Conservation (phyloP, 2,329 filamentous ascomycete genomes). For the Fusarium nygamai region DNA sequence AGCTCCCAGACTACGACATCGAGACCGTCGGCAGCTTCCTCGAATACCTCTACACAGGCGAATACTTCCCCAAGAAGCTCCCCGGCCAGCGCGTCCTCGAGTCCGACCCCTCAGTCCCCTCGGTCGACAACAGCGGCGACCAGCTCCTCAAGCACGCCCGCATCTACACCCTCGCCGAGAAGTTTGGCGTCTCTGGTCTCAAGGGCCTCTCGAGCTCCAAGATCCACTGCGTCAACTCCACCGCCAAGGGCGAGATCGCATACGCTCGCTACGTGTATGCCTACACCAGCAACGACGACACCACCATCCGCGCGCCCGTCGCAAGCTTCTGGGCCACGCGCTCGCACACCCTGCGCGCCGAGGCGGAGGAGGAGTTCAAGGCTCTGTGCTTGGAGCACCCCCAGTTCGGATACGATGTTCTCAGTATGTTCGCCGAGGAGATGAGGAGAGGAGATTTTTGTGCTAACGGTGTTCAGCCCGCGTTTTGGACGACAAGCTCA, state of each 20-base stretch:
- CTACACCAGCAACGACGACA: constrained; percentile 34
- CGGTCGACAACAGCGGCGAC: constrained; percentile 79
- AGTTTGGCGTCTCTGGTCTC: constrained; percentile 74
- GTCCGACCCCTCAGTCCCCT: constrained; percentile 70
- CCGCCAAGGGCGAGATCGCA: constrained; percentile 87
- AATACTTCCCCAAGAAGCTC: constrained; percentile 77
- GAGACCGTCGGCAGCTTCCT: constrained; percentile 53
- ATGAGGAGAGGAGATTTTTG: fast-evolving
- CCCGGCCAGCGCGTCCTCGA: constrained; percentile 74
- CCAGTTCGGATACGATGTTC: constrained; percentile 91
- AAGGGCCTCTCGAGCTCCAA: constrained; percentile 84
- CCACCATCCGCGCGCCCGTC: constrained; percentile 36
- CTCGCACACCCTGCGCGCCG: constrained; percentile 79
- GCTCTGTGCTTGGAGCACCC: constrained; percentile 87
- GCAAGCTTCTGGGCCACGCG: constrained; percentile 43
- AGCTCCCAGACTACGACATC: constrained; percentile 60
- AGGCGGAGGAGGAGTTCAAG: constrained; percentile 88
- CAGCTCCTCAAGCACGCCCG: constrained; percentile 90
- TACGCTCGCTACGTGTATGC: constrained; percentile 75
- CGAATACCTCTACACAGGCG: constrained; percentile 54
- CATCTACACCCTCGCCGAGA: constrained; percentile 88
- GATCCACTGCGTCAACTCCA: constrained; percentile 91
- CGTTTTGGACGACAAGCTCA: constrained; percentile 73
- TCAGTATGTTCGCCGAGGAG: constrained; percentile 67
- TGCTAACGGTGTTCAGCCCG: constrained; percentile 57